These are phyloP conservation scores for Calendula officinalis DNA, from an alignment of 129 eudicot genomes.

Conservation along the genomic window DNA sequence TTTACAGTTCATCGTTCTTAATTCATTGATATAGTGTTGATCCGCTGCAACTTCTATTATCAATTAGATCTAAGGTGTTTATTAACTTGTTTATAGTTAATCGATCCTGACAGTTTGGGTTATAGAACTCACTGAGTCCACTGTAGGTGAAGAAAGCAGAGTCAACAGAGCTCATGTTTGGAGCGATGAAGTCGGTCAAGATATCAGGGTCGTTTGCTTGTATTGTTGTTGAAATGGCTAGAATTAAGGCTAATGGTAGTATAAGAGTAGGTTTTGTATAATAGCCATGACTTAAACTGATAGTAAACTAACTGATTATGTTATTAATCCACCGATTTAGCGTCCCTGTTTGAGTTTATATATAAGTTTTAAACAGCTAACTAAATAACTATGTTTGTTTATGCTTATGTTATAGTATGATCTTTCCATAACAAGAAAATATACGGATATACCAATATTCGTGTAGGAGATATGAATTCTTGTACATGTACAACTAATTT, in stretches of 20 bases:
- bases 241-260: slow-evolving; percentile 11
- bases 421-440: slow-evolving; percentile 1
- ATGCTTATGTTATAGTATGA: neutral
- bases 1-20: no score
- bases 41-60: no score
- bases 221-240: slow-evolving; percentile 25
- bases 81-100: no score
- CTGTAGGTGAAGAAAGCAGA: slow-evolving; percentile 33
- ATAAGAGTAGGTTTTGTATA: neutral
- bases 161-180: slow-evolving; percentile 2
- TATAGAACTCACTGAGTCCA: slow-evolving; percentile 11
- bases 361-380: no score
- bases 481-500: neutral
- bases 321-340: neutral
- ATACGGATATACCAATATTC: slow-evolving; percentile 4
- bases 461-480: neutral
- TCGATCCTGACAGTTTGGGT: no score
- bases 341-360: slow-evolving; percentile 17
- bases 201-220: slow-evolving; percentile 35
- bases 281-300: slow-evolving; percentile 12
- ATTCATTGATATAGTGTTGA: no score
- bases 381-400: neutral
- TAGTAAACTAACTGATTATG: slow-evolving; percentile 8
- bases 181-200: slow-evolving; percentile 28
- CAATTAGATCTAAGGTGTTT: no score